Percentiles rank a stretch among this genome's conserved stretches.
phyloP scores from a whole-genome alignment of 257 asterid genomes.

The Jacaranda mimosifolia region DNA sequence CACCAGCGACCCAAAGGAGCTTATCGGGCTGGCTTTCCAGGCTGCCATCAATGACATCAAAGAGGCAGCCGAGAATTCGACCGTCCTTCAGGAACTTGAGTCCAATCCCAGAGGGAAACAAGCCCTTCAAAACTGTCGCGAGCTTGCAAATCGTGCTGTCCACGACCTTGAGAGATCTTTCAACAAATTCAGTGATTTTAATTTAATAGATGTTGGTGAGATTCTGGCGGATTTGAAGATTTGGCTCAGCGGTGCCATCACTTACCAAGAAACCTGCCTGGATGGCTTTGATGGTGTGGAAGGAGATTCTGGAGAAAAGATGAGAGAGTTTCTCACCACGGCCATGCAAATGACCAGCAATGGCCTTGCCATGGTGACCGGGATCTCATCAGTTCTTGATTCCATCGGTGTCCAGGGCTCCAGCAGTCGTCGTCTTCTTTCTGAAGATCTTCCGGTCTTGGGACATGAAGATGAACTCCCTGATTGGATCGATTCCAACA shows the following conservation, averaged over 20 bases:
- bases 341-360: slow-evolving; percentile 77
- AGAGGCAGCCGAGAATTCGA: slow-evolving; percentile 56
- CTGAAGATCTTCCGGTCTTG: slow-evolving; percentile 22
- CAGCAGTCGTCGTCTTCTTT: slow-evolving; percentile 58
- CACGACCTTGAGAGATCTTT: slow-evolving; percentile 57
- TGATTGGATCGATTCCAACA: slow-evolving; percentile 43
- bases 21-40: slow-evolving; percentile 62
- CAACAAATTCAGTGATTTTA: slow-evolving; percentile 51
- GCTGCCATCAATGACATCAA: slow-evolving; percentile 47
- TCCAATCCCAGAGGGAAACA: slow-evolving; percentile 53
- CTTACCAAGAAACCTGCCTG: slow-evolving; percentile 83
- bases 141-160: slow-evolving; percentile 57
- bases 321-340: slow-evolving; percentile 55
- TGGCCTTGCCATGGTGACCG: slow-evolving; percentile 82
- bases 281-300: slow-evolving; percentile 66
- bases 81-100: slow-evolving; percentile 43
- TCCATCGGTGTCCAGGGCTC: slow-evolving; percentile 31
- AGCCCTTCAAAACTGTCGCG: slow-evolving; percentile 65
- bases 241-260: slow-evolving; percentile 86
- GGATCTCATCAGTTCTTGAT: slow-evolving; percentile 51
- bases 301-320: slow-evolving; percentile 63
- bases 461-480: slow-evolving; percentile 50
- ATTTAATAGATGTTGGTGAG: slow-evolving; percentile 47
- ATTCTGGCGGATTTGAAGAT: slow-evolving; percentile 57
- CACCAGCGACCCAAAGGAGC: slow-evolving; percentile 69